phyloP scores from a whole-genome alignment of 2,329 filamentous ascomycete genomes.

The Ophiobolus disseminans region DNA sequence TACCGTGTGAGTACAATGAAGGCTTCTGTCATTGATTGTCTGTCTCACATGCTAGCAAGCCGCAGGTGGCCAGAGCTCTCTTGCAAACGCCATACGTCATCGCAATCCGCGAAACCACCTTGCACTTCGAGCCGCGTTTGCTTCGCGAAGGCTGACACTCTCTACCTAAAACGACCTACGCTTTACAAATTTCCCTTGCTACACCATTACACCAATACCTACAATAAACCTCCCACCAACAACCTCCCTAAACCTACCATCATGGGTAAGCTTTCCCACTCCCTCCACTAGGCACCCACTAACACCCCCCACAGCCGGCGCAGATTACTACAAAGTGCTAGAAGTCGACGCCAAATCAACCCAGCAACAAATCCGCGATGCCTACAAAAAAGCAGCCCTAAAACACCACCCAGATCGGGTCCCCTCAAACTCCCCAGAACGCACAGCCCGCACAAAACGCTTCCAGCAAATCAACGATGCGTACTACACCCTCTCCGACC shows the following conservation, averaged over 20 bases:
- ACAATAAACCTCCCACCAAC: neutral
- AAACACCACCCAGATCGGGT: constrained; percentile 96
- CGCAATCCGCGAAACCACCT: constrained; percentile 1
- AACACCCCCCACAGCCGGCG: constrained; percentile 1
- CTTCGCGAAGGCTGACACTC: neutral
- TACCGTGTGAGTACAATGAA: too few relatives aligned
- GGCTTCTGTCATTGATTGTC: too few relatives aligned
- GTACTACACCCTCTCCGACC: constrained; percentile 88
- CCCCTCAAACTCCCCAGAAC: constrained; percentile 81
- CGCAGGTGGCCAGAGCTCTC: neutral
- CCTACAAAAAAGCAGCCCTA: constrained; percentile 91
- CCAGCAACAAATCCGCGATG: constrained; percentile 84
- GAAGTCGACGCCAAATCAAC: constrained; percentile 76
- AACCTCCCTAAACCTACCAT: neutral
- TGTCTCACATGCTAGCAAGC: too few relatives aligned
- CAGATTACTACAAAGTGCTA: constrained; percentile 53
- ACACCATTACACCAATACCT: neutral
- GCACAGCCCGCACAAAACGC: constrained; percentile 78
- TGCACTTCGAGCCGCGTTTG: constrained; percentile 1
- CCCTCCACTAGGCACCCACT: neutral
- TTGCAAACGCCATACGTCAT: neutral
- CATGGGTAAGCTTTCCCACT: neutral
- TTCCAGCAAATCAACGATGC: constrained; percentile 94
- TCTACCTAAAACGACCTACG: neutral
- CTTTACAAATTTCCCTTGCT: neutral